Conservation (phyloP, 2,329 filamentous ascomycete genomes). For the Fusarium sp. region DNA sequence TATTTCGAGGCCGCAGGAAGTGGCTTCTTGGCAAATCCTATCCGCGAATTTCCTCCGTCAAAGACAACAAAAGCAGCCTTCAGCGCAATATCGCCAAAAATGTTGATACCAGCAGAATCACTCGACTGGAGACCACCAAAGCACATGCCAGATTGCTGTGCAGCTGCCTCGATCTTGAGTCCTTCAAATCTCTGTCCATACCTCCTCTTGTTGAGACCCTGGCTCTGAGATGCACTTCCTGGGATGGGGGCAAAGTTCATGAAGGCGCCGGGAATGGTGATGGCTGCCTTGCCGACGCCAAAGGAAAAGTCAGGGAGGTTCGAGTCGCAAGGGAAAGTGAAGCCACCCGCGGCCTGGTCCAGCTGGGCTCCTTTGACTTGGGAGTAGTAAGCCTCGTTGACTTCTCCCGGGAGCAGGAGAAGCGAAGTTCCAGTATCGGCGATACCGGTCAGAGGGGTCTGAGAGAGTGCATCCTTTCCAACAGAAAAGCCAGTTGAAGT, state of each 20-base stretch:
- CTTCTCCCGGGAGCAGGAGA: conserved; percentile 66
- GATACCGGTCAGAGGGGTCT: conserved; percentile 54
- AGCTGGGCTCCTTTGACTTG: conserved; percentile 57
- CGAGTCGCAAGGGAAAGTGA: conserved; percentile 60
- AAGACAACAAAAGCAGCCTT: conserved; percentile 71
- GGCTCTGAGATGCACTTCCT: neutral
- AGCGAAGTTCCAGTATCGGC: conserved; percentile 75
- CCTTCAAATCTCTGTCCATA: neutral
- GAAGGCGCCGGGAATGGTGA: conserved; percentile 66
- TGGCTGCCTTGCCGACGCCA: conserved; percentile 67
- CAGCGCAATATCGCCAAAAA: conserved; percentile 73
- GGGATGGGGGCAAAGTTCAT: conserved; percentile 64
- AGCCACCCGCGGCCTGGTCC: conserved; percentile 56
- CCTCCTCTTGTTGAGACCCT: neutral
- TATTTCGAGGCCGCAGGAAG: neutral
- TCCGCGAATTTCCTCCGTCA: conserved; percentile 51
- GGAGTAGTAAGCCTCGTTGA: conserved; percentile 63
- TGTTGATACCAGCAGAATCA: conserved; percentile 58
- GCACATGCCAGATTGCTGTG: conserved; percentile 53
- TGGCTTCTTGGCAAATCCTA: conserved; percentile 39
- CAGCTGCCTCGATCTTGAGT: neutral
- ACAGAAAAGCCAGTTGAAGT: conserved; percentile 39
- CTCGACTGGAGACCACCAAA: conserved; percentile 78
- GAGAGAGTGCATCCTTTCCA: conserved; percentile 41
- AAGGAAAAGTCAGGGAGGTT: conserved; percentile 63